phyloP scores from a whole-genome alignment of 2,329 filamentous ascomycete genomes.

The Phoma sp. region DNA sequence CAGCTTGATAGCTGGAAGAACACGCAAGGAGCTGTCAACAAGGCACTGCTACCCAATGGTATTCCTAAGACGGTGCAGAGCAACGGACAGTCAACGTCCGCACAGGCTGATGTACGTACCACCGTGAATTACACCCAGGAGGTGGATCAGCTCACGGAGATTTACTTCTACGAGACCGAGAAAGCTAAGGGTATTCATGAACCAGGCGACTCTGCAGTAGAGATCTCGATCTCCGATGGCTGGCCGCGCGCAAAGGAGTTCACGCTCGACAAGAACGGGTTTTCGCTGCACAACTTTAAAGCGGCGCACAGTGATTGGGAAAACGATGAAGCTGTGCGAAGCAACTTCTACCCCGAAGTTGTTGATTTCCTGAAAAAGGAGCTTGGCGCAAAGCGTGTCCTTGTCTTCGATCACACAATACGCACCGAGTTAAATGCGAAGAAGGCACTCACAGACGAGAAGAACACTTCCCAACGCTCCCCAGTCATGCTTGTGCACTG shows the following conservation, averaged over 20 bases:
- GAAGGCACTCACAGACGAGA: slow-evolving; percentile 47
- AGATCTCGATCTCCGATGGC: slow-evolving; percentile 52
- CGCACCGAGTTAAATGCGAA: slow-evolving; percentile 47
- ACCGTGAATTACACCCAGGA: slow-evolving; percentile 58
- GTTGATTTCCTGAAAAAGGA: slow-evolving; percentile 57
- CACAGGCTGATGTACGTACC: slow-evolving; percentile 31
- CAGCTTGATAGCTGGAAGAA: slow-evolving; percentile 50
- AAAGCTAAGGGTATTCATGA: slow-evolving; percentile 52
- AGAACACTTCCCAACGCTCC: slow-evolving; percentile 48
- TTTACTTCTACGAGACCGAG: slow-evolving; percentile 53
- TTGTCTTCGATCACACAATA: slow-evolving; percentile 62
- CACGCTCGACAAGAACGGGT: slow-evolving; percentile 56
- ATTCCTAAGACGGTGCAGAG: background rate
- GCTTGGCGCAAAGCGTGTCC: slow-evolving; percentile 53
- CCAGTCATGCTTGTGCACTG: slow-evolving; percentile 61
- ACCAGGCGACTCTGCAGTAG: slow-evolving; percentile 49
- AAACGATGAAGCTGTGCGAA: slow-evolving; percentile 52
- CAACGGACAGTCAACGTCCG: background rate
- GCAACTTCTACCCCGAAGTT: slow-evolving; percentile 56
- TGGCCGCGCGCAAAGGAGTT: slow-evolving; percentile 54
- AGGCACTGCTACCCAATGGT: slow-evolving; percentile 24
- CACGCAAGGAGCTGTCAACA: slow-evolving; percentile 51
- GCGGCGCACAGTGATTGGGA: slow-evolving; percentile 50
- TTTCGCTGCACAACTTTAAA: slow-evolving; percentile 53
- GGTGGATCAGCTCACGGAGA: slow-evolving; percentile 49